phyloP scores from a whole-genome alignment of 768 basidiomycete species.

The Pisolithus marmoratus region DNA sequence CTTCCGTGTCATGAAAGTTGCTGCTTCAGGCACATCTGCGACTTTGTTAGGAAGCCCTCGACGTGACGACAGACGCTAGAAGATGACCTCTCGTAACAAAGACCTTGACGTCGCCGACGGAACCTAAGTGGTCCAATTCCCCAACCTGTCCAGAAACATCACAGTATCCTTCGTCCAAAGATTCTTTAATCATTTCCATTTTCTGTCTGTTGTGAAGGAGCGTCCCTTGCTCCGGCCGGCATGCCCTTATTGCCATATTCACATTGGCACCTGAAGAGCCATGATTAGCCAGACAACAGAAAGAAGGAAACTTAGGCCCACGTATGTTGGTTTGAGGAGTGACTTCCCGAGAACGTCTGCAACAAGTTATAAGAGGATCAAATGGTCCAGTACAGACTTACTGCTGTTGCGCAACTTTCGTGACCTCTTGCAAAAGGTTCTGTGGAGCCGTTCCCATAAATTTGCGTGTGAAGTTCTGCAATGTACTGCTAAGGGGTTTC shows the following conservation, averaged over 20 bases:
- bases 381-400: constrained; percentile 5
- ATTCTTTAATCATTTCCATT: constrained; percentile 70
- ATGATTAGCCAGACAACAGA: background rate
- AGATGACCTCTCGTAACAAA: constrained; percentile 55
- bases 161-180: constrained; percentile 77
- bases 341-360: constrained; percentile 21
- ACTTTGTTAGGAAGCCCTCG: constrained; percentile 3
- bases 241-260: constrained; percentile 66
- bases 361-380: background rate
- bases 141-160: constrained; percentile 63
- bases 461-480: constrained; percentile 26
- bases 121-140: constrained; percentile 58
- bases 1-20: constrained; percentile 47
- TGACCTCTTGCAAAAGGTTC: constrained; percentile 13
- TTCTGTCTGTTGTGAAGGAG: constrained; percentile 58
- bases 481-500: constrained; percentile 8
- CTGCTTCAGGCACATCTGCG: constrained; percentile 53
- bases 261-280: constrained; percentile 47
- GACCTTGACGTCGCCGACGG: constrained; percentile 56
- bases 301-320: constrained; percentile 15
- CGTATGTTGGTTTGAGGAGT: constrained; percentile 42
- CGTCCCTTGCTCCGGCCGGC: constrained; percentile 59
- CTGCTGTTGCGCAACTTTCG: constrained; percentile 13
- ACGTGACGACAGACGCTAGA: background rate
- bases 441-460: constrained; percentile 10